Evolutionary conservation across 768 basidiomycete genomes (phyloP).

Genomic region (Rhizopogon vinicolor): DNA sequence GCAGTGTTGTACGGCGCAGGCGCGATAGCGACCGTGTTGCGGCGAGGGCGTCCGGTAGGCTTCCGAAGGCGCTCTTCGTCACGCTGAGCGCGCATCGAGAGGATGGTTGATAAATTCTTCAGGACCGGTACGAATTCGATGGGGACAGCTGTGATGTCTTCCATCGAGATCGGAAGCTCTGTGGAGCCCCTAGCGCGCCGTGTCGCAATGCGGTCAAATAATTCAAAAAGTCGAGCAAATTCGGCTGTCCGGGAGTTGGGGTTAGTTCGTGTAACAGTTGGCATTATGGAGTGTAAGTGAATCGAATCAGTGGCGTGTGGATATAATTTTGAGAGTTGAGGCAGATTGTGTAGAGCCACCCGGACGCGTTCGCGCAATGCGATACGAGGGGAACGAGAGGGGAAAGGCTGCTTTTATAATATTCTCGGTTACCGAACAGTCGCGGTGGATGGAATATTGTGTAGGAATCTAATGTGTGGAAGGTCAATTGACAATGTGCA

Average conservation of each 20-base stretch:
- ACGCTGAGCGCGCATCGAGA: conserved; percentile 27
- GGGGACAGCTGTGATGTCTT: conserved; percentile 26
- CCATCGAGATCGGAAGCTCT: conserved; percentile 19
- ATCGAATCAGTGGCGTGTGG: background rate
- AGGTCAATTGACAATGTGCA: background rate
- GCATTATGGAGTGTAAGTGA: conserved; percentile 12
- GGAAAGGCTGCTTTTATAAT: conserved; percentile 13
- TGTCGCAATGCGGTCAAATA: conserved; percentile 51
- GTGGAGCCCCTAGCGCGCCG: conserved; percentile 29
- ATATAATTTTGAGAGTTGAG: background rate
- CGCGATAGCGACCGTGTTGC: conserved; percentile 19
- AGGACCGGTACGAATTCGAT: conserved; percentile 27
- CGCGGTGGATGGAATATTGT: background rate
- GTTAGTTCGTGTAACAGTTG: conserved; percentile 20
- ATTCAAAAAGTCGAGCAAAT: conserved; percentile 47
- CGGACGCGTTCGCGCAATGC: background rate
- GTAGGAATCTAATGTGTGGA: background rate
- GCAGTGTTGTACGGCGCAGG: conserved; percentile 13
- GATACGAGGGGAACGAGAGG: background rate
- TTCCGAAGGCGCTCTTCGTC: conserved; percentile 14
- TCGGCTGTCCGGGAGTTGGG: conserved; percentile 42
- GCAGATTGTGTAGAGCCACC: background rate
- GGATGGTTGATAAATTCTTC: conserved; percentile 32
- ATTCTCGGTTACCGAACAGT: background rate
- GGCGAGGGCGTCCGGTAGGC: conserved; percentile 7